phyloP scores from a whole-genome alignment of 352 stramenopile species.

The Globisporangium irregulare region DNA sequence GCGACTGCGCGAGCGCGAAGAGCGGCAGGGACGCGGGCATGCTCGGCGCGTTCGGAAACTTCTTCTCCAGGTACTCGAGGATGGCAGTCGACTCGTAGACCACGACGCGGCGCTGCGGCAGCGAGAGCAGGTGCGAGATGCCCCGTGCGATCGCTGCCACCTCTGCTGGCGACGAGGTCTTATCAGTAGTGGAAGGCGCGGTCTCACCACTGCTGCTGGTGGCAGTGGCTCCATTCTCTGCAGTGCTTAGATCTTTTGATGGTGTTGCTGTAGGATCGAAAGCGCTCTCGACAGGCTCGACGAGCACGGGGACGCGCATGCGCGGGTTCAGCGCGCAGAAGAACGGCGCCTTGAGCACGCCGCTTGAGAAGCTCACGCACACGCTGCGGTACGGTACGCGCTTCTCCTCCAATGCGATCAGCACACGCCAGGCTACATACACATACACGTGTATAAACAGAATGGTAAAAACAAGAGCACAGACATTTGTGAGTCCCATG shows the following conservation, averaged over 20 bases:
- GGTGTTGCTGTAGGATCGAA: neutral
- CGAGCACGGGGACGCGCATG: constrained; percentile 79
- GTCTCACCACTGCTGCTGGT: neutral
- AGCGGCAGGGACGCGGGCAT: constrained; percentile 45
- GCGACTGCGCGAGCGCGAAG: constrained; percentile 72
- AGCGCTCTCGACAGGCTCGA: constrained; percentile 46
- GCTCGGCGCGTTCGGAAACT: constrained; percentile 42
- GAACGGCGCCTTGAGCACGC: constrained; percentile 77
- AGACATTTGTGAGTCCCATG: neutral
- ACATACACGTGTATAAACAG: neutral
- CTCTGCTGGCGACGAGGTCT: neutral
- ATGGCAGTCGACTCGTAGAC: constrained; percentile 82
- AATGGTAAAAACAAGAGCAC: neutral
- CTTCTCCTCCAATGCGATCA: constrained; percentile 83
- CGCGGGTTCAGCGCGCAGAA: constrained; percentile 76
- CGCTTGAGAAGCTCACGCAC: constrained; percentile 81
- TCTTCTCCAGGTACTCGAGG: constrained; percentile 77
- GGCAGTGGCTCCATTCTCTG: neutral
- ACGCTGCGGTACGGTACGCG: constrained; percentile 71
- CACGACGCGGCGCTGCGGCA: constrained; percentile 44
- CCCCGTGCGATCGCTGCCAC: constrained; percentile 31
- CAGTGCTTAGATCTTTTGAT: neutral
- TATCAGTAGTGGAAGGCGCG: neutral
- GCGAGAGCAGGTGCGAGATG: constrained; percentile 33
- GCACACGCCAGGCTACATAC: constrained; percentile 65